Evolutionary conservation across 768 basidiomycete genomes (phyloP), one percentile per base, ranked within the genome.

Genomic region (Boletus reticuloceps): DNA sequence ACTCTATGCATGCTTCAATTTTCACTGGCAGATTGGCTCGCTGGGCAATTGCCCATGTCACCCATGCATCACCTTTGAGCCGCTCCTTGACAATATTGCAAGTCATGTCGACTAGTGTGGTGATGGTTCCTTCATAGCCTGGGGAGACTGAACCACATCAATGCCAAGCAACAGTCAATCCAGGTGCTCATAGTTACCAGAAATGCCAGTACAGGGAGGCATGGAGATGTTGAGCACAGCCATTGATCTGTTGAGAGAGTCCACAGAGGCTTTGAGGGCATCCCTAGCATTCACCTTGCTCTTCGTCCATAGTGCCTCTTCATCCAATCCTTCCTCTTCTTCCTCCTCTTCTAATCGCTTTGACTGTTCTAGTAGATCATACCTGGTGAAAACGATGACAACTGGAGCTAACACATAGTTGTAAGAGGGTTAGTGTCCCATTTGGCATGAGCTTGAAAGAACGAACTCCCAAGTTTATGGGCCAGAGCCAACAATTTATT

Each of bases 51-150:
- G 22, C 22, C 22, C 22, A 22, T 22, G 22, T 49, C 37, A 54
- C 51, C 55, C 55, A 56, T n/a, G 46, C 55, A 19, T 53, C 56
- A 14, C 51, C 51, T 39, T 49, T 43, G 14, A 57, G 22, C 36
- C 51, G 46, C 7, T 57, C 36, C 13, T 34, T 17, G 37, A 57
- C 51, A 12, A 53, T 13, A 4, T 44, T 34, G 16, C 51, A 37
- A 25, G 47, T 54, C 29, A 13, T 32, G 11, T 44, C 37, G 27
- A 57, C 36, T n/a, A 57, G 22, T 29, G 0, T 2, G 8, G 40
- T 4, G 6, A 57, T 39, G 9, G 40, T 34, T 22, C 34, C n/a
- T 39, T 48, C 51, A 34, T 57, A 53, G 12, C 51, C 29, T 8
- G 0, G 5, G 5, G 12, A 38, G 27, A 56, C 55, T 56, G 32